phyloP scores from a whole-genome alignment of 2,329 filamentous ascomycete genomes.

The Pestalotiopsis sp. region DNA sequence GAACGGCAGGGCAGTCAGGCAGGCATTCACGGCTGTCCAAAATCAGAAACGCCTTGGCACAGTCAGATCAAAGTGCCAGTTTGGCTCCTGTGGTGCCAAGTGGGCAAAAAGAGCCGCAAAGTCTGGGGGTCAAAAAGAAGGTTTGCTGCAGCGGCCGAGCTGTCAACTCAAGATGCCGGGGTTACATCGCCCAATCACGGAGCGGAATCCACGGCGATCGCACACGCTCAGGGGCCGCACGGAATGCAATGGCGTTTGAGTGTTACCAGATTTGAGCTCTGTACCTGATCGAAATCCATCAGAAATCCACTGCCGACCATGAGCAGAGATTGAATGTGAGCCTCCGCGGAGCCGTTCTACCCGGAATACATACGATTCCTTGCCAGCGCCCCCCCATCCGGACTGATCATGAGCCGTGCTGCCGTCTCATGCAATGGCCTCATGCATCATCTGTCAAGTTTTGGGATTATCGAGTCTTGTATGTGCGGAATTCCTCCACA shows the following conservation, averaged over 20 bases:
- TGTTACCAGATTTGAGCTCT: neutral
- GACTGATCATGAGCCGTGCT: slow-evolving; percentile 1
- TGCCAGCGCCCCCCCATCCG: neutral
- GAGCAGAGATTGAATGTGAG: neutral
- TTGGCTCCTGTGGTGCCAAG: neutral
- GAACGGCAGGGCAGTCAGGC: neutral
- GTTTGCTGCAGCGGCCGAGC: slow-evolving; percentile 3
- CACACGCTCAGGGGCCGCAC: slow-evolving; percentile 8
- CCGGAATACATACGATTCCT: neutral
- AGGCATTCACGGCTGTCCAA: slow-evolving; percentile 6
- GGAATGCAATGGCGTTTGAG: neutral
- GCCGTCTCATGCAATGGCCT: neutral
- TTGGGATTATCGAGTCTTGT: neutral
- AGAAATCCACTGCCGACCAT: neutral
- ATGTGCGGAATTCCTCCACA: neutral
- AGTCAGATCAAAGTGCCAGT: neutral
- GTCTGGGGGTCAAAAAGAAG: slow-evolving; percentile 2
- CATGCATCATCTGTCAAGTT: neutral
- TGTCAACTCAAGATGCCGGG: slow-evolving; percentile 11
- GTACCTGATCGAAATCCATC: neutral
- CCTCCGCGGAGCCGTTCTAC: neutral
- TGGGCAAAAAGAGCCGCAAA: neutral
- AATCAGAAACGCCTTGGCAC: slow-evolving; percentile 11
- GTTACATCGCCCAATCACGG: neutral
- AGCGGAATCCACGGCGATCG: neutral